phyloP scores from a whole-genome alignment of 257 asterid species.

The Jacaranda copaia region DNA sequence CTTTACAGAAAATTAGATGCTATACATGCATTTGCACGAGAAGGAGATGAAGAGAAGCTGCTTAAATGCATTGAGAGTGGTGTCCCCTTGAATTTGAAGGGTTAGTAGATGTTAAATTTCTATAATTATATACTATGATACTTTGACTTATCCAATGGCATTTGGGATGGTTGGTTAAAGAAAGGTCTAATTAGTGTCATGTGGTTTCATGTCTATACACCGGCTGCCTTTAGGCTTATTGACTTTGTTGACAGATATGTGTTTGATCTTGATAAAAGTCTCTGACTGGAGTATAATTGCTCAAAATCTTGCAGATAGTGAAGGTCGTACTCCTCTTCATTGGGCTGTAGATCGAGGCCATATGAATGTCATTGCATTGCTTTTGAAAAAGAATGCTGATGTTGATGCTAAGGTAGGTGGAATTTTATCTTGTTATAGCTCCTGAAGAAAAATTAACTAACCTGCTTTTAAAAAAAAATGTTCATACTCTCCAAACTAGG shows the following conservation, averaged over 20 bases:
- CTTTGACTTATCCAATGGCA: not conserved
- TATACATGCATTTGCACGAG: slow-evolving; percentile 73
- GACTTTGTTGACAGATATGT: not conserved
- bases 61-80: slow-evolving; percentile 66
- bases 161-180: not conserved
- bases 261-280: not conserved
- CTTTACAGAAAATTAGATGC: slow-evolving; percentile 66
- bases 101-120: slow-evolving; percentile 40
- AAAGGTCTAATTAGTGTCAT: not conserved
- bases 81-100: slow-evolving; percentile 60
- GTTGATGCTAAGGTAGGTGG: slow-evolving; percentile 61
- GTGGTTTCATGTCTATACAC: not conserved
- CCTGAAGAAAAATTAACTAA: not conserved
- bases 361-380: slow-evolving; percentile 52
- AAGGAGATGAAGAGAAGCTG: slow-evolving; percentile 69
- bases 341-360: slow-evolving; percentile 89
- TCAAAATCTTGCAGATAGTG: slow-evolving; percentile 60
- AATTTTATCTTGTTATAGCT: not conserved
- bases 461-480: not conserved
- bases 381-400: slow-evolving; percentile 59
- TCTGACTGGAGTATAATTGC: slow-evolving; percentile 7
- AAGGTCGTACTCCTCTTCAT: slow-evolving; percentile 76
- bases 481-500: not conserved
- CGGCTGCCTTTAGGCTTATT: not conserved
- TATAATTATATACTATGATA: not conserved